These are phyloP conservation scores for Euphorbia corollata DNA, from an alignment of 441 rosid species.

Conservation along the genomic window DNA sequence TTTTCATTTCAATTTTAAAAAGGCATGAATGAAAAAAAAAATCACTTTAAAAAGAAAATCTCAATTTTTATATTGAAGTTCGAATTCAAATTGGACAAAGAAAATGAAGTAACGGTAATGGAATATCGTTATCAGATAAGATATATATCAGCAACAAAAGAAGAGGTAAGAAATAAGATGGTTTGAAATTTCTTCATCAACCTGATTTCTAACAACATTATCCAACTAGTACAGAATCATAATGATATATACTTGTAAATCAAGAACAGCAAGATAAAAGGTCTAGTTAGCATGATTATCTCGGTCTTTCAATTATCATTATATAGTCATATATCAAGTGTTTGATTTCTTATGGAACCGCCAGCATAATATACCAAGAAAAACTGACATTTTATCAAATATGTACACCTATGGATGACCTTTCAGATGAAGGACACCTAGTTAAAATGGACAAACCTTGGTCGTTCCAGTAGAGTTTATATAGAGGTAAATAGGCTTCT, in stretches of 20 bases:
- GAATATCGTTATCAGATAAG: neutral
- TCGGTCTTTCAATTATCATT: neutral
- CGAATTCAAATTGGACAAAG: neutral
- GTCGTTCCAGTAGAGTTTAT: slow-evolving; percentile 89
- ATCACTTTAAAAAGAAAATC: neutral
- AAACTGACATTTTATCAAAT: neutral
- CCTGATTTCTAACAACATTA: neutral
- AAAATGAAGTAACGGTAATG: neutral
- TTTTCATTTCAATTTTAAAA: neutral
- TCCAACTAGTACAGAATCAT: neutral
- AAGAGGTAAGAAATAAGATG: neutral
- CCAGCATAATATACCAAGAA: neutral
- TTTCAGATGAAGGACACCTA: neutral
- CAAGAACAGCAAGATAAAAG: neutral
- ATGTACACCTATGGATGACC: neutral
- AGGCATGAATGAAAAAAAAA: neutral
- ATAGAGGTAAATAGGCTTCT: slow-evolving; percentile 79
- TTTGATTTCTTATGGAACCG: neutral
- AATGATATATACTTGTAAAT: neutral
- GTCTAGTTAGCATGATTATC: neutral
- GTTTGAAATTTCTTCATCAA: neutral
- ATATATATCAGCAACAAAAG: neutral
- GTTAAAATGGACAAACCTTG: slow-evolving; percentile 38
- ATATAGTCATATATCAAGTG: neutral
- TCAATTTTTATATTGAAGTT: neutral